These are phyloP conservation scores for Bruguiera hainesii DNA, from an alignment of 441 rosid species.

Conservation along the genomic window DNA sequence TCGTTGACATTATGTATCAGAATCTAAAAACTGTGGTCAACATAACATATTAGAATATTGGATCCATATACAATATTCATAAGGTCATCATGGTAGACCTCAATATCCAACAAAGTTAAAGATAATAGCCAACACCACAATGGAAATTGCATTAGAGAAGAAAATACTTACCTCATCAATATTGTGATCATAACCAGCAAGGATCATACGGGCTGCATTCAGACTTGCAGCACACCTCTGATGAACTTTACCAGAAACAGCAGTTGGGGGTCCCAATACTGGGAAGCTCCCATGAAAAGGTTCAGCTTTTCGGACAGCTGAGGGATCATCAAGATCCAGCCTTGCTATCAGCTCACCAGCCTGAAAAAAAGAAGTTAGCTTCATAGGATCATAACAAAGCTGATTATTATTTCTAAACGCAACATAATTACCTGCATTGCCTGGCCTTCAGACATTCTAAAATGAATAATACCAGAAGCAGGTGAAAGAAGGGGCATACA, in stretches of 20 bases:
- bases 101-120: background rate
- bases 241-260: constrained; percentile 95
- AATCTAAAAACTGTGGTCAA: background rate
- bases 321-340: constrained; percentile 98
- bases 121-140: background rate
- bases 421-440: constrained; percentile 85
- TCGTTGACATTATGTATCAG: constrained; percentile 14
- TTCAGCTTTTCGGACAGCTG: constrained; percentile 99
- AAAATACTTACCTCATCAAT: constrained; percentile 73
- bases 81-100: background rate
- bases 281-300: constrained; percentile 96
- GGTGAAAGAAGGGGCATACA: constrained; percentile 99
- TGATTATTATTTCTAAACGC: constrained; percentile 1
- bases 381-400: constrained; percentile 16
- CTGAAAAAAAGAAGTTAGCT: constrained; percentile 35
- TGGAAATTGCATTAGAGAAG: constrained; percentile 16
- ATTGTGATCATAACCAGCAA: constrained; percentile 96
- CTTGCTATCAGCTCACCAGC: constrained; percentile 99
- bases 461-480: constrained; percentile 87
- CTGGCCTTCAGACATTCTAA: constrained; percentile 98
- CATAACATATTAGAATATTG: background rate
- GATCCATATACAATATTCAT: background rate
- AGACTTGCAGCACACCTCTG: constrained; percentile 98
- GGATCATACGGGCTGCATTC: constrained; percentile 97
- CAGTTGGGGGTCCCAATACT: constrained; percentile 87